A percentile compares a stretch with the other conserved stretches of the same genome.
phyloP scores from a whole-genome alignment of 2,329 filamentous ascomycete species.

The Fonsecaea multimorphosa region DNA sequence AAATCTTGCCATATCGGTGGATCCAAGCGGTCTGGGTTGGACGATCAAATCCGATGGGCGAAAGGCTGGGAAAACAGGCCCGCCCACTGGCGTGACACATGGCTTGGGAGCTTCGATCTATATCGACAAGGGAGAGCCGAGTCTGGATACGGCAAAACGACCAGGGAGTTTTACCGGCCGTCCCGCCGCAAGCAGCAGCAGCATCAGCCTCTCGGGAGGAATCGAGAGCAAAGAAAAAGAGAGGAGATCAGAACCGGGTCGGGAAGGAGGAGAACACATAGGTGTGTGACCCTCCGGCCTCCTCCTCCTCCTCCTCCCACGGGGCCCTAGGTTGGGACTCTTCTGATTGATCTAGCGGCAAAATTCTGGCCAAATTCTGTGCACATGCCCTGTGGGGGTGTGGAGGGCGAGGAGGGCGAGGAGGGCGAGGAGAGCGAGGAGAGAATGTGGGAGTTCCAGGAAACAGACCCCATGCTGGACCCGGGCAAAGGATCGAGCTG shows the following conservation, averaged over 20 bases:
- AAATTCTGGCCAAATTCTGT: slow-evolving; percentile 21
- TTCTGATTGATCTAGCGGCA: slow-evolving; percentile 11
- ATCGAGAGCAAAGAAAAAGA: neutral
- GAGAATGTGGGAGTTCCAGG: slow-evolving; percentile 3
- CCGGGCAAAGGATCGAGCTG: neutral
- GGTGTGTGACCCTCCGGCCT: neutral
- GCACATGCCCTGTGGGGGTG: neutral
- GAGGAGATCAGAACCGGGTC: neutral
- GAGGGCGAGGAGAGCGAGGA: neutral
- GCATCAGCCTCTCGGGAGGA: neutral
- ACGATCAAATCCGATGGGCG: slow-evolving; percentile 14
- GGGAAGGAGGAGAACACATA: neutral
- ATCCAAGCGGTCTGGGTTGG: slow-evolving; percentile 22
- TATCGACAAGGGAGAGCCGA: slow-evolving; percentile 5
- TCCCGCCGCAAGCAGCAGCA: slow-evolving; percentile 1
- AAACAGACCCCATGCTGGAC: neutral
- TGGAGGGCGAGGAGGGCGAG: neutral
- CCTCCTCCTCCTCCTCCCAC: no score
- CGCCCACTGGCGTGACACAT: slow-evolving; percentile 1
- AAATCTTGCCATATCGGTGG: slow-evolving; percentile 23
- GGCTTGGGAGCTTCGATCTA: neutral
- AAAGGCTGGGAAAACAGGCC: slow-evolving; percentile 25
- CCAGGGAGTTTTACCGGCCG: slow-evolving; percentile 22
- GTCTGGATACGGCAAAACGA: neutral
- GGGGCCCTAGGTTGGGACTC: no score